phyloP scores from a whole-genome alignment of 306 rosid species.

The Hylodesmum podocarpum region DNA sequence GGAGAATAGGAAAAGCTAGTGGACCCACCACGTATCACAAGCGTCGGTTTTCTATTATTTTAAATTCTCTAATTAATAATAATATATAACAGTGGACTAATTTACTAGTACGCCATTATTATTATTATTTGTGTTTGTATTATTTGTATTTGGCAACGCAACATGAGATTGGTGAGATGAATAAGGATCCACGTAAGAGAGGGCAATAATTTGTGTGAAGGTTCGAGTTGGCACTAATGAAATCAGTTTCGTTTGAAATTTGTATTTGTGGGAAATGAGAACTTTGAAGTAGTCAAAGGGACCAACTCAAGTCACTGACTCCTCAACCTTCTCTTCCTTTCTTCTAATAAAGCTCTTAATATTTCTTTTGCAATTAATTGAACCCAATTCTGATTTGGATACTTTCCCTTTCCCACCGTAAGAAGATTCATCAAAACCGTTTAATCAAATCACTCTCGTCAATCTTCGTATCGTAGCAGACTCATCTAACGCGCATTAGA shows the following conservation, averaged over 20 bases:
- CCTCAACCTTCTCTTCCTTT: no score
- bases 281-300: neutral
- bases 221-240: neutral
- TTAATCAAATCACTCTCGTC: no score
- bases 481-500: no score
- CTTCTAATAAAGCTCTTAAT: no score
- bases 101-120: neutral
- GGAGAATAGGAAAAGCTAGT: neutral
- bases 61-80: neutral
- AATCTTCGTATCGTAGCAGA: no score
- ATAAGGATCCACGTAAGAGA: neutral
- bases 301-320: neutral
- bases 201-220: neutral
- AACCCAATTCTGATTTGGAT: no score
- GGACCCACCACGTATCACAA: conserved; percentile 28
- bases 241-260: neutral
- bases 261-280: no score
- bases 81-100: neutral
- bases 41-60: neutral
- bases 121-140: no score
- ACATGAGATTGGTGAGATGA: neutral
- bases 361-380: no score
- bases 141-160: neutral
- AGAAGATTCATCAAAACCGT: no score
- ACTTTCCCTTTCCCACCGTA: no score